Conservation (phyloP, 306 rosid genomes). For the Quercus gilva region DNA sequence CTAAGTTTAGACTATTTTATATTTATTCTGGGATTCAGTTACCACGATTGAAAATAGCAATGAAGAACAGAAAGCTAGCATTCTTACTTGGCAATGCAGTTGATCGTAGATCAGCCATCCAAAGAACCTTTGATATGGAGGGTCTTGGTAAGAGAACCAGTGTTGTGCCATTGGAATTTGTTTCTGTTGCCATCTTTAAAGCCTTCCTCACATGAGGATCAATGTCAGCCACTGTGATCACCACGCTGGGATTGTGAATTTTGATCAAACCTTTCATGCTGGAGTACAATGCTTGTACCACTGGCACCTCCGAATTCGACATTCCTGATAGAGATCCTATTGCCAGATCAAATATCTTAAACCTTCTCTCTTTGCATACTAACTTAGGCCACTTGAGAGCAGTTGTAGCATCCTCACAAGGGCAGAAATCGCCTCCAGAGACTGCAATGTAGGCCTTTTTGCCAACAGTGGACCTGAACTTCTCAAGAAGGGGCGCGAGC, state of each 20-base stretch:
- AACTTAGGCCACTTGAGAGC: conserved; percentile 74
- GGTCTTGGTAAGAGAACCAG: conserved; percentile 69
- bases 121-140: conserved; percentile 72
- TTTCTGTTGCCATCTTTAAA: conserved; percentile 81
- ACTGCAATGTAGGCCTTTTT: conserved; percentile 84
- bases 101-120: conserved; percentile 94
- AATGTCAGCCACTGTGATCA: conserved; percentile 67
- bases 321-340: conserved; percentile 63
- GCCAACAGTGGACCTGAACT: conserved; percentile 75
- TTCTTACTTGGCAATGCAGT: conserved; percentile 83
- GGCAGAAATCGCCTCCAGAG: conserved; percentile 67
- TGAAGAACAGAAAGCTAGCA: not conserved
- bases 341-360: conserved; percentile 77
- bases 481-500: conserved; percentile 81
- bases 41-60: not conserved
- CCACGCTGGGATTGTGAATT: conserved; percentile 83
- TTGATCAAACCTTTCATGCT: conserved; percentile 92
- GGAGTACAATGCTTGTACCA: conserved; percentile 72
- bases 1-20: no score
- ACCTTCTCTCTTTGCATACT: conserved; percentile 80
- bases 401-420: conserved; percentile 74
- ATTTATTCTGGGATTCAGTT: not conserved
- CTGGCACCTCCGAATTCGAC: conserved; percentile 80
- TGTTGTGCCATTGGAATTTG: conserved; percentile 49
- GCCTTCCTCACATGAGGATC: conserved; percentile 77